Evolutionary conservation across 768 basidiomycete species (phyloP), one percentile per base, ranked within the genome.

Genomic region (Panellus pusillus): DNA sequence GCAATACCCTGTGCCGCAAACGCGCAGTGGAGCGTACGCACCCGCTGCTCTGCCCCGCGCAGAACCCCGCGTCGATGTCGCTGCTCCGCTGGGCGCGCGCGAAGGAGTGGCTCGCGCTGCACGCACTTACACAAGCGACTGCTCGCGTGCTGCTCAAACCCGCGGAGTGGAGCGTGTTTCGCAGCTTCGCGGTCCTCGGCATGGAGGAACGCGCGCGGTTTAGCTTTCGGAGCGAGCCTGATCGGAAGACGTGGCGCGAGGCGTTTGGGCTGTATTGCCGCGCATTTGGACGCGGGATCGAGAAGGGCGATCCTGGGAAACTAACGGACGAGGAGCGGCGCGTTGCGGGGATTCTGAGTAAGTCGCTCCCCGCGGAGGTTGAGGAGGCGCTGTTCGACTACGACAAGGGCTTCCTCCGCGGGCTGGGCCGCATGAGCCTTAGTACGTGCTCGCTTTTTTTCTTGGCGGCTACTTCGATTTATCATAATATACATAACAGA

Each of bases 391-490:
- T 93, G 27, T 92, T 95, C 68, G 80, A 79, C 17, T 93, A 91
- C 61, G 84, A 89, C 24, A 55, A 61, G 3, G 83, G 80, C 3
- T 94, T 92, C 67, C 71, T 93, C 27, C 76, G 77, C 31, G 82
- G 86, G 0, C 67, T 92, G 31, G 89, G 91, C 2, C 79, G 85
- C 40, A 91, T 91, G 83, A 89, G 81, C 55, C 78, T 94, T 20
- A 94, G 91, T 90, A 53, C 58, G 86, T 28, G 49, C 42, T 35
- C 24, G 7, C 18, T 18, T 17, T 13, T n/a, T 41, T 55, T 36
- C 18, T 35, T 50, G 52, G n/a, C 49, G 35, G 42, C 44, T 39
- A 46, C 49, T 32, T 52, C 42, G 38, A 18, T 50, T 54, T 36
- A 37, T 37, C 41, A 42, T 39, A 14, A 39, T 36, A 17, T 35